Conservation (phyloP, 345 rosid genomes). For the Pseudoturritis turrita region DNA sequence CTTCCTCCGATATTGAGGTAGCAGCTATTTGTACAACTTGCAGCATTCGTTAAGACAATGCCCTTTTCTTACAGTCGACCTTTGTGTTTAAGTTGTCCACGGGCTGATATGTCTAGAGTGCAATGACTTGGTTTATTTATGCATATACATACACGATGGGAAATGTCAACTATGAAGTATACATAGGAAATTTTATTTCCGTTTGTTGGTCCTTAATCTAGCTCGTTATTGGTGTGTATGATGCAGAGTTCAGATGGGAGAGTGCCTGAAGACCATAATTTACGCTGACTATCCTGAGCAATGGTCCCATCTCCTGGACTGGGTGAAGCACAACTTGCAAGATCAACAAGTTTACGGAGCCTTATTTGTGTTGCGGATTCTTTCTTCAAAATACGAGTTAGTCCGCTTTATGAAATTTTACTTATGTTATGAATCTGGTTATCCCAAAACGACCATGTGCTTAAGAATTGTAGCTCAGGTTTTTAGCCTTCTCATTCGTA, state of each 20-base stretch:
- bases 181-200: neutral
- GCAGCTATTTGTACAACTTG: slow-evolving; percentile 22
- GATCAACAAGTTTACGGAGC: slow-evolving; percentile 90
- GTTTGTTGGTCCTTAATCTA: slow-evolving; percentile 8
- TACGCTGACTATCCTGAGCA: slow-evolving; percentile 98
- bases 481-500: neutral
- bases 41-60: neutral
- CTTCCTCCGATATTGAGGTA: slow-evolving; percentile 91
- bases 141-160: neutral
- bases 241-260: slow-evolving; percentile 91
- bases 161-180: neutral
- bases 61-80: neutral
- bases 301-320: slow-evolving; percentile 87
- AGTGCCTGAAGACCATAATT: slow-evolving; percentile 91
- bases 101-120: neutral
- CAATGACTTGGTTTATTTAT: neutral
- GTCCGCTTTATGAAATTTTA: slow-evolving; percentile 16
- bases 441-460: neutral
- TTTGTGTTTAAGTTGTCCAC: neutral
- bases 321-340: slow-evolving; percentile 87
- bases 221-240: slow-evolving; percentile 10
- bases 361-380: slow-evolving; percentile 78
- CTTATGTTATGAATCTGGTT: neutral
- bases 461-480: slow-evolving; percentile 1
- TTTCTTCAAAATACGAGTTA: slow-evolving; percentile 96